These are phyloP conservation scores for Cyberlindnera subsufficiens DNA, from an alignment of 805 yeast genomes.

Conservation along the genomic window DNA sequence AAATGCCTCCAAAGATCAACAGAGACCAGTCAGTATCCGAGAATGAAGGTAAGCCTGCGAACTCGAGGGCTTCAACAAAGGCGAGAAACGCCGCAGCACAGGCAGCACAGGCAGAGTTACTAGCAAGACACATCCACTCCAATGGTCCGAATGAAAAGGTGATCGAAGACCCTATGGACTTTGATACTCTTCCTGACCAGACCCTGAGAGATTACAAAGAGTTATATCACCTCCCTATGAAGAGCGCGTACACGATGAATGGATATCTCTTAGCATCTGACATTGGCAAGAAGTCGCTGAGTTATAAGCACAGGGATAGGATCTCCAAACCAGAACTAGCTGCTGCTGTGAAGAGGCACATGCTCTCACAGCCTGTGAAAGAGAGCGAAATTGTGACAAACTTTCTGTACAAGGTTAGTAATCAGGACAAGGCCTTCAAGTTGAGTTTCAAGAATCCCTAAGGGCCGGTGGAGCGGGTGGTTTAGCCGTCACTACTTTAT, in stretches of 20 bases:
- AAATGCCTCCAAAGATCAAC: slow-evolving; percentile 22
- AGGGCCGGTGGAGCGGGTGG: neutral
- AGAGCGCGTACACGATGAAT: slow-evolving; percentile 56
- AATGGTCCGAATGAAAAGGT: slow-evolving; percentile 63
- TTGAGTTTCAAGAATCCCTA: slow-evolving; percentile 27
- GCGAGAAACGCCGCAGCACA: slow-evolving; percentile 56
- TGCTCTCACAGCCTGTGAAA: slow-evolving; percentile 49
- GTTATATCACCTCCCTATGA: slow-evolving; percentile 48
- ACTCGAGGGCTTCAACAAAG: slow-evolving; percentile 44
- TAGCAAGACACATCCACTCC: slow-evolving; percentile 63
- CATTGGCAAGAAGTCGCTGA: slow-evolving; percentile 64
- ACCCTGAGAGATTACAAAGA: slow-evolving; percentile 67
- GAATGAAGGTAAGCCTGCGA: slow-evolving; percentile 17
- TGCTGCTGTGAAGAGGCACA: slow-evolving; percentile 60
- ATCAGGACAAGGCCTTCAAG: slow-evolving; percentile 47
- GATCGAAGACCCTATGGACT: slow-evolving; percentile 58
- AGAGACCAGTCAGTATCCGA: slow-evolving; percentile 23
- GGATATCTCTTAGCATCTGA: slow-evolving; percentile 68
- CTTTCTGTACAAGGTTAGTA: slow-evolving; percentile 78
- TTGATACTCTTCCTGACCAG: slow-evolving; percentile 53
- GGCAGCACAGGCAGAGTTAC: slow-evolving; percentile 63
- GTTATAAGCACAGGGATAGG: slow-evolving; percentile 35
- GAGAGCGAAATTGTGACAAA: slow-evolving; percentile 87
- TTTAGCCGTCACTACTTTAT: neutral
- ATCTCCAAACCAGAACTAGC: slow-evolving; percentile 58